These are phyloP conservation scores for Brassica nigra DNA, from an alignment of 345 rosid species.

Conservation along the genomic window DNA sequence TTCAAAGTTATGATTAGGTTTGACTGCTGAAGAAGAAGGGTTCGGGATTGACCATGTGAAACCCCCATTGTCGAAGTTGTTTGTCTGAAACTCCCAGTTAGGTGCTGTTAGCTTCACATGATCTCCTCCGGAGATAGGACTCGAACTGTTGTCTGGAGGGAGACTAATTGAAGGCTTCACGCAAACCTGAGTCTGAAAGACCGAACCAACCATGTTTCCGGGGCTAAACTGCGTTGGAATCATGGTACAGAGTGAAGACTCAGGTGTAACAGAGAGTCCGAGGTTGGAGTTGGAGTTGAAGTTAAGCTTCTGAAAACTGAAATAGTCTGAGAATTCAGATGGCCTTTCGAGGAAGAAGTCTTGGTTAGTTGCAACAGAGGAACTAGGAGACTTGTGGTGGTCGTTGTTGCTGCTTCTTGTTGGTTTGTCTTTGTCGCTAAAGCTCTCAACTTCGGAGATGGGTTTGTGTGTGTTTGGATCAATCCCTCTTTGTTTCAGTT, in stretches of 20 bases:
- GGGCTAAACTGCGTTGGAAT: conserved; percentile 45
- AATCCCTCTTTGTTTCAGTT: conserved; percentile 61
- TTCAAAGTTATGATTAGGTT: conserved; percentile 35
- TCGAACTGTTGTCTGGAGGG: conserved; percentile 48
- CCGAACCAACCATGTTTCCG: conserved; percentile 32
- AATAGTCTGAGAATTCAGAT: conserved; percentile 50
- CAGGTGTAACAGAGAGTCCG: conserved; percentile 44
- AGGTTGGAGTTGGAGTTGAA: conserved; percentile 46
- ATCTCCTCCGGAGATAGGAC: conserved; percentile 34
- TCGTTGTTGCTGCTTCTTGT: conserved; percentile 31
- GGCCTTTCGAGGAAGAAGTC: conserved; percentile 53
- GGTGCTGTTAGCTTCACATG: conserved; percentile 28
- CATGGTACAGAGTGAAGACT: conserved; percentile 45
- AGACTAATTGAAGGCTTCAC: conserved; percentile 67
- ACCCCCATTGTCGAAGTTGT: conserved; percentile 35
- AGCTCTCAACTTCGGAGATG: conserved; percentile 44
- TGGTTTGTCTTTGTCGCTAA: conserved; percentile 37
- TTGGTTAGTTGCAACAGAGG: conserved; percentile 45
- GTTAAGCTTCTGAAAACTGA: conserved; percentile 61
- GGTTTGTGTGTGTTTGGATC: conserved; percentile 69
- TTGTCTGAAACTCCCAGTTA: conserved; percentile 51
- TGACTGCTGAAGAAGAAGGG: conserved; percentile 25
- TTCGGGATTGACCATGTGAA: conserved; percentile 38
- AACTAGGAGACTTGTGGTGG: conserved; percentile 36
- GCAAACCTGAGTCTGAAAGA: conserved; percentile 46